These are phyloP conservation scores for Boletellus sp. DNA, from an alignment of 768 basidiomycete genomes.

Conservation along the genomic window DNA sequence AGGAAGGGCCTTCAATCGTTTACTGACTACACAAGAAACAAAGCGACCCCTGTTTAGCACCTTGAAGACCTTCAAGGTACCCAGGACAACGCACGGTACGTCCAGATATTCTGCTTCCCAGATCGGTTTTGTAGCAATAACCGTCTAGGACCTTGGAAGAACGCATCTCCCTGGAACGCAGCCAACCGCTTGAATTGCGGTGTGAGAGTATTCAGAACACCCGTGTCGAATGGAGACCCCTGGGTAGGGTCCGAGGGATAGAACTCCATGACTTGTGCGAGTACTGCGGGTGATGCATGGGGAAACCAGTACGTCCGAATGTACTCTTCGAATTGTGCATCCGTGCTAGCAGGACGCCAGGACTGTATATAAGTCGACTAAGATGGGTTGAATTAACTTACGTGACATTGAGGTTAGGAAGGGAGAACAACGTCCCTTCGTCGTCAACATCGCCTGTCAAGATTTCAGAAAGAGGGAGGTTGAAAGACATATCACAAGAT, in stretches of 20 bases:
- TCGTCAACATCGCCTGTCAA: slow-evolving; percentile 34
- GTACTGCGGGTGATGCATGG: slow-evolving; percentile 15
- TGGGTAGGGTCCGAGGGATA: slow-evolving; percentile 40
- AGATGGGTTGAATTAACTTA: no score
- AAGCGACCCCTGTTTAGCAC: no score
- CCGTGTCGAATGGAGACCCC: slow-evolving; percentile 55
- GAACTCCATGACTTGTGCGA: slow-evolving; percentile 25
- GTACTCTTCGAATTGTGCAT: slow-evolving; percentile 28
- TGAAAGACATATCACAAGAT: slow-evolving; percentile 19
- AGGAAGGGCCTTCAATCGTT: no score
- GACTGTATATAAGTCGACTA: no score
- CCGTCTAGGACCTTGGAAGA: slow-evolving; percentile 49
- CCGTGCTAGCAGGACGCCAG: no score
- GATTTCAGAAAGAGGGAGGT: slow-evolving; percentile 11
- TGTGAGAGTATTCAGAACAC: slow-evolving; percentile 39
- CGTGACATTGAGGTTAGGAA: no score
- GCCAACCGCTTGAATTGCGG: slow-evolving; percentile 52
- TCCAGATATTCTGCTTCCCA: slow-evolving; percentile 43
- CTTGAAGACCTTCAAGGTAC: no score
- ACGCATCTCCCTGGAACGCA: slow-evolving; percentile 46
- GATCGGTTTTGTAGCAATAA: no score
- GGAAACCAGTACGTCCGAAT: slow-evolving; percentile 31
- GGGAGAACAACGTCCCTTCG: slow-evolving; percentile 34
- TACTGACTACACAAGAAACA: no score
- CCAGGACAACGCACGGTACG: slow-evolving; percentile 5